These are phyloP conservation scores for Thinopyrum elongatum DNA, from an alignment of 176 grass and related monocot genomes.

Conservation along the genomic window DNA sequence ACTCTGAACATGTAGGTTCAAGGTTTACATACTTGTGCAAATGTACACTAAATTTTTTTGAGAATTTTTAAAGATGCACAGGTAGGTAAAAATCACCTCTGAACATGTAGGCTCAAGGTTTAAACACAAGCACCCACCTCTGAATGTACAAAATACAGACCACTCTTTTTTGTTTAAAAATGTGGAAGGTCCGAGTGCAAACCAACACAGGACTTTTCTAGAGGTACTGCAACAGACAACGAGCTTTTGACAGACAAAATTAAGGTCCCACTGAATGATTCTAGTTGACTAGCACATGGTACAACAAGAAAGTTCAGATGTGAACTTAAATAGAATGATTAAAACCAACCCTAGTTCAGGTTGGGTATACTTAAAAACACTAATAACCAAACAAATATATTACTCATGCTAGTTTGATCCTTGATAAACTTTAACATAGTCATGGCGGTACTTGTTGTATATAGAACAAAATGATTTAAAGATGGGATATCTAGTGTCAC, in stretches of 20 bases:
- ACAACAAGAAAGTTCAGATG: background rate
- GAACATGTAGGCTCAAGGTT: too few species aligned
- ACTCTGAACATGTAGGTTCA: background rate
- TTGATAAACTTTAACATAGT: background rate
- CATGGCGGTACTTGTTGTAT: background rate
- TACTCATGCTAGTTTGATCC: background rate
- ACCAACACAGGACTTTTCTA: background rate
- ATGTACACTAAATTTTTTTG: background rate
- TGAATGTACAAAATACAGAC: background rate
- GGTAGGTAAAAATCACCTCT: background rate
- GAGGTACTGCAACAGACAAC: background rate
- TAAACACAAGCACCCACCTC: background rate
- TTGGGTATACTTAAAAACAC: background rate
- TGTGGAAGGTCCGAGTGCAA: background rate
- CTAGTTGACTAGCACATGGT: background rate
- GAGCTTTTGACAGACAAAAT: background rate
- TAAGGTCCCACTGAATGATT: background rate
- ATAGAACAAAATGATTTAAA: conserved; percentile 5
- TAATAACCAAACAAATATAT: background rate
- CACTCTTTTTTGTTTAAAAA: background rate
- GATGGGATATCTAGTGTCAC: background rate
- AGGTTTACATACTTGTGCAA: background rate
- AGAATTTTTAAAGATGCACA: background rate
- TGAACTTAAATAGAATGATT: conserved; percentile 11
- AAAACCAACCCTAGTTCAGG: background rate